Conservation (phyloP, 2,329 filamentous ascomycete genomes). For the Arthrinium phaeospermum region DNA sequence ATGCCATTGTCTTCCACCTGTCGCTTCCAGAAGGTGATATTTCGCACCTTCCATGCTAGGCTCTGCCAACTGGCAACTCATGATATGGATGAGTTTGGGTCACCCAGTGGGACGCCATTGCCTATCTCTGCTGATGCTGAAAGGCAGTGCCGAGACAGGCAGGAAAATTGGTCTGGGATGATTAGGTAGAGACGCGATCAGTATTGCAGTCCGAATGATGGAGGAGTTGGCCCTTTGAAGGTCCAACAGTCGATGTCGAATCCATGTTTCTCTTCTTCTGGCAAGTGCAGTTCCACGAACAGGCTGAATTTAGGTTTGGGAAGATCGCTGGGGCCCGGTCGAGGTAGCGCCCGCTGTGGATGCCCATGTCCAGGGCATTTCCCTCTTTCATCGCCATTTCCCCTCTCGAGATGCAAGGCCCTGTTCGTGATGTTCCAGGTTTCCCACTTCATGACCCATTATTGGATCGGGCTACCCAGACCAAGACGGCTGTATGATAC, state of each 20-base stretch:
- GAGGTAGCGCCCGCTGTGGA: conserved; percentile 1
- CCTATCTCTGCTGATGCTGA: neutral
- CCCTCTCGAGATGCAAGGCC: neutral
- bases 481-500: neutral
- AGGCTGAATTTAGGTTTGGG: conserved; percentile 13
- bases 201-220: neutral
- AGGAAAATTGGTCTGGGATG: neutral
- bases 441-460: neutral
- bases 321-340: neutral
- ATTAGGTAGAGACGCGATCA: neutral
- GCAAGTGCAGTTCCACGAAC: neutral
- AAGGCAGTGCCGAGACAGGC: neutral
- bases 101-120: neutral
- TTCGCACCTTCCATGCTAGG: neutral
- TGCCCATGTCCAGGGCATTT: neutral
- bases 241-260: neutral
- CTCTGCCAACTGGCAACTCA: neutral
- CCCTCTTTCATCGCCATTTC: neutral
- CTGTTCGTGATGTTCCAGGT: neutral
- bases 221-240: neutral
- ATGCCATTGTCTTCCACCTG: neutral
- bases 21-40: neutral
- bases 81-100: neutral
- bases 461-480: neutral
- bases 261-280: neutral